Evolutionary conservation across 176 grass and related monocot genomes (phyloP).

Genomic region (Aegilops umbellulata): DNA sequence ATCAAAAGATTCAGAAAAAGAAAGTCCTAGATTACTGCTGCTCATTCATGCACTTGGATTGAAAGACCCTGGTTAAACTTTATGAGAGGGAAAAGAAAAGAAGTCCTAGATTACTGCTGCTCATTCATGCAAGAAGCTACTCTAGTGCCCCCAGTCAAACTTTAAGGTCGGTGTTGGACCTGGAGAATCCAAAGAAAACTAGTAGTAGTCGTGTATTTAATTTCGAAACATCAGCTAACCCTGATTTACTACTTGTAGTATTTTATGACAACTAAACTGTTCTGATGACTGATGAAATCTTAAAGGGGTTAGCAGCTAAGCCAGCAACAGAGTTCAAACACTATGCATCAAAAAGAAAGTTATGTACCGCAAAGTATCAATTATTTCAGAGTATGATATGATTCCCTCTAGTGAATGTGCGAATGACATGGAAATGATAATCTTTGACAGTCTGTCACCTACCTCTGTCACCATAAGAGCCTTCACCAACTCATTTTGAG

Average conservation of each 20-base stretch:
- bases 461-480: slow-evolving; percentile 99
- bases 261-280: slow-evolving; percentile 1
- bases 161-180: not conserved
- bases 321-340: not conserved
- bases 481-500: slow-evolving; percentile 85
- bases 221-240: not conserved
- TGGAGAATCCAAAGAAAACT: not conserved
- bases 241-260: not conserved
- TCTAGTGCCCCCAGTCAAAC: not conserved
- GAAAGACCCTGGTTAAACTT: not conserved
- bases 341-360: slow-evolving; percentile 18
- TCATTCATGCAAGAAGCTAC: not conserved
- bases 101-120: not conserved
- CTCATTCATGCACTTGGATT: not conserved
- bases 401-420: not conserved
- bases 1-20: not conserved
- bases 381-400: not conserved
- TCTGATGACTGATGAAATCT: not conserved
- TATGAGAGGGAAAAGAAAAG: not conserved
- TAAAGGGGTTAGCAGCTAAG: not conserved
- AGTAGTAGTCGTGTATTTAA: not conserved
- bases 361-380: not conserved
- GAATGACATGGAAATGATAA: not conserved
- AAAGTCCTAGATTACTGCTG: not conserved
- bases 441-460: not conserved